These are phyloP conservation scores for Trichoderma cornu-damae DNA, from an alignment of 2,329 filamentous ascomycete species.

Conservation along the genomic window DNA sequence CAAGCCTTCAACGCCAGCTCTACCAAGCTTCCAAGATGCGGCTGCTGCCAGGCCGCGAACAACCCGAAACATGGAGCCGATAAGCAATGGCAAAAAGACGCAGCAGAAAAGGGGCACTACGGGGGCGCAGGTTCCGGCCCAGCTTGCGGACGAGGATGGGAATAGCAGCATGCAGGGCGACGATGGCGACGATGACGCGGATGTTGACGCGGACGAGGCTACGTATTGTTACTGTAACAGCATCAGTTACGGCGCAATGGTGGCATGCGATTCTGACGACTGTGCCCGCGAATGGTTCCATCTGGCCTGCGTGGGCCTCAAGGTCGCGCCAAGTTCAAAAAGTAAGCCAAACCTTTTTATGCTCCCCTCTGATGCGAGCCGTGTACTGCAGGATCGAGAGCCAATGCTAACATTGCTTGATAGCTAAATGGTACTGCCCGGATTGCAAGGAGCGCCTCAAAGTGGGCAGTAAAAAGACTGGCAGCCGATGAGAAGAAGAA, in stretches of 20 bases:
- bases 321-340: slow-evolving; percentile 70
- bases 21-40: slow-evolving; percentile 53
- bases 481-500: slow-evolving; percentile 37
- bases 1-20: slow-evolving; percentile 60
- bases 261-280: slow-evolving; percentile 68
- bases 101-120: slow-evolving; percentile 55
- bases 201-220: slow-evolving; percentile 65
- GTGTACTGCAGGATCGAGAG: background rate
- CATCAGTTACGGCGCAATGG: slow-evolving; percentile 80
- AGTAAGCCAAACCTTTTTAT: slow-evolving; percentile 48
- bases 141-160: slow-evolving; percentile 38
- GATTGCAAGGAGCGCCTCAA: slow-evolving; percentile 67
- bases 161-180: slow-evolving; percentile 38
- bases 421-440: slow-evolving; percentile 78
- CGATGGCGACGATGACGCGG: slow-evolving; percentile 44
- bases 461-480: slow-evolving; percentile 49
- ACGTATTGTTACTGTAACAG: slow-evolving; percentile 76
- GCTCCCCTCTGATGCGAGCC: background rate
- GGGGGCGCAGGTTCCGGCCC: slow-evolving; percentile 35
- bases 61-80: slow-evolving; percentile 42
- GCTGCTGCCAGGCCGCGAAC: slow-evolving; percentile 46
- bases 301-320: slow-evolving; percentile 73
- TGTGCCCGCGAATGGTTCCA: slow-evolving; percentile 81
- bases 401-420: slow-evolving; percentile 1
- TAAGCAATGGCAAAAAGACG: slow-evolving; percentile 45